Evolutionary conservation across 2,329 filamentous ascomycete genomes (phyloP).

Genomic region (Colletotrichum incanum): DNA sequence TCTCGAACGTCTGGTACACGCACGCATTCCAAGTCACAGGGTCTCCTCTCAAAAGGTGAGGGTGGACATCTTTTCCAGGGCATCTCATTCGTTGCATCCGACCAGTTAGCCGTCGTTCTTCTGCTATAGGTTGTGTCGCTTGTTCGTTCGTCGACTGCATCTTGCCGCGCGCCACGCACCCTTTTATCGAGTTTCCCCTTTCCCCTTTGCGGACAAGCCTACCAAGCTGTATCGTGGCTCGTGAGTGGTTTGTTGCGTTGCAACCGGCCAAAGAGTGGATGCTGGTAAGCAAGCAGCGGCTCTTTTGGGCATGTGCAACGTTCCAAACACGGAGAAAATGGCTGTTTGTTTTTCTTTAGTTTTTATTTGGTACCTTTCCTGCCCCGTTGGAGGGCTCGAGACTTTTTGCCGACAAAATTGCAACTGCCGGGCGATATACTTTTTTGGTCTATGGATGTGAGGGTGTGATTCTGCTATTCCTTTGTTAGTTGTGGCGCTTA

Average conservation of each 20-base stretch:
- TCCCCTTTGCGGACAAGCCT: background rate
- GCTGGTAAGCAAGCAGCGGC: background rate
- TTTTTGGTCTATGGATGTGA: background rate
- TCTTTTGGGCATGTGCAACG: background rate
- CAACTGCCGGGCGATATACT: conserved; percentile 8
- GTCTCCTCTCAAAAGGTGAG: background rate
- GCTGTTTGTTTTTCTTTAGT: no score
- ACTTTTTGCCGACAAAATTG: background rate
- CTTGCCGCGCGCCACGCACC: conserved; percentile 33
- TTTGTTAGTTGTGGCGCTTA: conserved; percentile 14
- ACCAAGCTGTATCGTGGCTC: background rate
- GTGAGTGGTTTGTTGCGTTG: background rate
- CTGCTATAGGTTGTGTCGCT: background rate
- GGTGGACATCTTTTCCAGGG: background rate
- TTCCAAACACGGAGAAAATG: background rate
- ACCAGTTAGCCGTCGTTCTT: background rate
- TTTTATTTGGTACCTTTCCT: background rate
- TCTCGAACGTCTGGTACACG: background rate
- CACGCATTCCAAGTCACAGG: background rate
- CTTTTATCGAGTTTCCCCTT: background rate
- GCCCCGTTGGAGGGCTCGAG: background rate
- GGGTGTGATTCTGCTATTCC: background rate
- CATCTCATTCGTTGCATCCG: background rate
- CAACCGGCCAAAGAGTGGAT: background rate
- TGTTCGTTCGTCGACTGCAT: conserved; percentile 21